A percentile compares a stretch with the other conserved stretches of the same genome.
These are phyloP conservation scores for Fermentozyma sake DNA, from an alignment of 1,139 yeast species.

Conservation along the genomic window DNA sequence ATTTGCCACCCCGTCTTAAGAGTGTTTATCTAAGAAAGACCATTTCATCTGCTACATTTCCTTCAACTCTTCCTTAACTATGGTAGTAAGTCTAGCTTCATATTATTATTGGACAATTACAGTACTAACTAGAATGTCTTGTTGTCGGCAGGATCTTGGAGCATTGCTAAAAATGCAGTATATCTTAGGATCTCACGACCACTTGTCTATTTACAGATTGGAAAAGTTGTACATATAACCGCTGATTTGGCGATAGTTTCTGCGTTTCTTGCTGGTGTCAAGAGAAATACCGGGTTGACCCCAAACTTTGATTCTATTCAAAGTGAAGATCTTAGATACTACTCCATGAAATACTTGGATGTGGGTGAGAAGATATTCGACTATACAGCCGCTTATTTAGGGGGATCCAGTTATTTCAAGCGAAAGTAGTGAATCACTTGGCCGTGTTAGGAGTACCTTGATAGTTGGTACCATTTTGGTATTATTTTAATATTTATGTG, in stretches of 20 bases:
- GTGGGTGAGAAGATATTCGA: conserved; percentile 86
- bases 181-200: too few relatives aligned
- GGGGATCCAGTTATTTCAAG: conserved; percentile 69
- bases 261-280: conserved; percentile 84
- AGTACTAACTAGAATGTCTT: too few relatives aligned
- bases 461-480: neutral
- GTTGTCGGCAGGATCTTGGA: too few relatives aligned
- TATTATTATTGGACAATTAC: too few relatives aligned
- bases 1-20: too few relatives aligned
- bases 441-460: too few relatives aligned
- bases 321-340: conserved; percentile 50
- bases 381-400: conserved; percentile 64
- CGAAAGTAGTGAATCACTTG: conserved; percentile 35
- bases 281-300: conserved; percentile 80
- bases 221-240: conserved; percentile 63
- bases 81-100: too few relatives aligned
- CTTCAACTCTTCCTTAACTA: too few relatives aligned
- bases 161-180: too few relatives aligned
- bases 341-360: conserved; percentile 64
- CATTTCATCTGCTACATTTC: too few relatives aligned
- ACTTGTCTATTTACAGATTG: conserved; percentile 37
- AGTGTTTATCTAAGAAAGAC: too few relatives aligned
- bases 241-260: conserved; percentile 75
- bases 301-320: conserved; percentile 31
- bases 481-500: conserved; percentile 1